Percentiles rank a stretch among this genome's conserved stretches.
These are phyloP conservation scores for Tricholoma terreum DNA, from an alignment of 768 basidiomycete species.

Conservation along the genomic window DNA sequence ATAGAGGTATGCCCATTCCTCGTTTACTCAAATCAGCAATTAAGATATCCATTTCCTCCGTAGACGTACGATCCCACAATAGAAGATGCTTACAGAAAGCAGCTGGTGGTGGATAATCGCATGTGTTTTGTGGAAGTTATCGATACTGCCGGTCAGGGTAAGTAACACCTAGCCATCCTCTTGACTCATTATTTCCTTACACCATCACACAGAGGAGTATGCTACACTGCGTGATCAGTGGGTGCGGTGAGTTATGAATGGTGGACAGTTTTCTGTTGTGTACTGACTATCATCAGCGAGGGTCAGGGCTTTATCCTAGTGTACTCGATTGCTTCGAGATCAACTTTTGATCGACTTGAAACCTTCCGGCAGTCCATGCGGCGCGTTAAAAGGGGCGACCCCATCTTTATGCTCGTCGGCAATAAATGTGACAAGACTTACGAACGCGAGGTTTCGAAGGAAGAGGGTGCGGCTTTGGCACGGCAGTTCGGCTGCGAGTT, in stretches of 20 bases:
- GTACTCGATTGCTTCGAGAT: conserved; percentile 93
- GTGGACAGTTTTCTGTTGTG: conserved; percentile 7
- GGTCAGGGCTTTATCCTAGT: conserved; percentile 98
- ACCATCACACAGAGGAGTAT: conserved; percentile 75
- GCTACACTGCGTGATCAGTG: conserved; percentile 96
- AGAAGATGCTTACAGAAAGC: conserved; percentile 97
- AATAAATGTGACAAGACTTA: conserved; percentile 95
- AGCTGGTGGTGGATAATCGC: conserved; percentile 89
- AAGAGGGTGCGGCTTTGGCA: conserved; percentile 84
- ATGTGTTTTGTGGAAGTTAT: conserved; percentile 97
- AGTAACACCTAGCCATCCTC: conserved; percentile 23
- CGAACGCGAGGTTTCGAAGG: conserved; percentile 86
- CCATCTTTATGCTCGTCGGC: conserved; percentile 92
- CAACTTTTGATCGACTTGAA: conserved; percentile 87
- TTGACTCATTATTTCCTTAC: conserved; percentile 17
- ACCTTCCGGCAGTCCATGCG: conserved; percentile 88
- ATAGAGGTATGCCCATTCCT: conserved; percentile 49
- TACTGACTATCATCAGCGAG: conserved; percentile 51
- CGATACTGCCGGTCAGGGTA: conserved; percentile 97
- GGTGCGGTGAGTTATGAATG: conserved; percentile 72
- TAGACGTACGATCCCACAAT: conserved; percentile 98
- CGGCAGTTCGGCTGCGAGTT: conserved; percentile 87
- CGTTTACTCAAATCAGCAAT: conserved; percentile 1
- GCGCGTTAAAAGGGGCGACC: conserved; percentile 81
- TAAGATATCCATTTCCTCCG: conserved; percentile 12